Evolutionary conservation across 768 basidiomycete species (phyloP).

Genomic region (Austroboletus festivus): DNA sequence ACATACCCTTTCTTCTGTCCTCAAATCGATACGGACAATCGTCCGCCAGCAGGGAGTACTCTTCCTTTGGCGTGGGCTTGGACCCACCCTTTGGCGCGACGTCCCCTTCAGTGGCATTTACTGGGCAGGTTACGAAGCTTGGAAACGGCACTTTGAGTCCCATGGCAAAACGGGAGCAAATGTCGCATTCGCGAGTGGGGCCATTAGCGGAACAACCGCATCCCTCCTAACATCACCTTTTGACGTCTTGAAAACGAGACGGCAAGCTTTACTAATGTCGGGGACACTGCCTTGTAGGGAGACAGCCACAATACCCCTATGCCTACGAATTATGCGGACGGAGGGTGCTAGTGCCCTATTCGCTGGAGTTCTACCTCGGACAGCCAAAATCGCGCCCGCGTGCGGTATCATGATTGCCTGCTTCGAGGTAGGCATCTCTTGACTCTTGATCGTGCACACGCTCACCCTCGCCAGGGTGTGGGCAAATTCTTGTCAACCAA

Average conservation of each 20-base stretch:
- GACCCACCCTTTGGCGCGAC: constrained; percentile 92
- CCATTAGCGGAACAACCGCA: constrained; percentile 80
- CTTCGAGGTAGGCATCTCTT: constrained; percentile 65
- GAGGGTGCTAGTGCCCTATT: constrained; percentile 81
- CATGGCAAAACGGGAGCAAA: constrained; percentile 54
- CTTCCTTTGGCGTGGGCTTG: constrained; percentile 87
- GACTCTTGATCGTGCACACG: constrained; percentile 2
- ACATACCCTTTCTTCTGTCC: constrained; percentile 73
- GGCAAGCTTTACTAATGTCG: constrained; percentile 80
- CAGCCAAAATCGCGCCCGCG: constrained; percentile 94
- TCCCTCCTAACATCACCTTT: constrained; percentile 92
- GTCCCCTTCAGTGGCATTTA: constrained; percentile 97
- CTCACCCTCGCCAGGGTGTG: constrained; percentile 46
- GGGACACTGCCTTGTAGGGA: constrained; percentile 36
- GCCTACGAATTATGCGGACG: constrained; percentile 65
- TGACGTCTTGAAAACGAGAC: constrained; percentile 93
- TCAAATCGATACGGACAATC: constrained; percentile 56
- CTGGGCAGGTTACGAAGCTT: constrained; percentile 91
- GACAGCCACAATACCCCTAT: constrained; percentile 58
- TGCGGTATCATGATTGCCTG: constrained; percentile 98
- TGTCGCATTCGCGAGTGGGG: constrained; percentile 87
- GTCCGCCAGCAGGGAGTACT: constrained; percentile 61
- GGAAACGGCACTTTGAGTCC: constrained; percentile 61
- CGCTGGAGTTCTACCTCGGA: constrained; percentile 81
- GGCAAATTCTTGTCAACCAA: constrained; percentile 48